These are phyloP conservation scores for Talaromyces albobiverticillius DNA, from an alignment of 2,329 filamentous ascomycete genomes.

Conservation along the genomic window DNA sequence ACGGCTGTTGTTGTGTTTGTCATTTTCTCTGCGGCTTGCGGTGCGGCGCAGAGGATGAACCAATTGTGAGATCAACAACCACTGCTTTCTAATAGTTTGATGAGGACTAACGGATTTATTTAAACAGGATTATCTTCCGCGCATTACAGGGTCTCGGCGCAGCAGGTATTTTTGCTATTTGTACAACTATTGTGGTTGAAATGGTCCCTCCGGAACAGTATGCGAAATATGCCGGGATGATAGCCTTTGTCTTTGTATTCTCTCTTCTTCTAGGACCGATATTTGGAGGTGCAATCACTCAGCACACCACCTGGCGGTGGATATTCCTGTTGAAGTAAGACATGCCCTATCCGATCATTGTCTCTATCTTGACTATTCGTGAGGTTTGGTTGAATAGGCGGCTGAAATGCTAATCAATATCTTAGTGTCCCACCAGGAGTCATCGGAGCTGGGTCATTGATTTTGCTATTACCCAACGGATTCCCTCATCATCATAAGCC, in stretches of 20 bases:
- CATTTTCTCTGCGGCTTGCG: slow-evolving; percentile 6
- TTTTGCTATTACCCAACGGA: neutral
- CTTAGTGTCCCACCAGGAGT: slow-evolving; percentile 3
- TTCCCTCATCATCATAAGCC: slow-evolving; percentile 1
- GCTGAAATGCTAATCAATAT: no score
- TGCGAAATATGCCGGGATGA: neutral
- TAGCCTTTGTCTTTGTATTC: slow-evolving; percentile 2
- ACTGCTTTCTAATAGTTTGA: neutral
- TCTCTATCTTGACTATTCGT: neutral
- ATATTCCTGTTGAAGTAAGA: slow-evolving; percentile 21
- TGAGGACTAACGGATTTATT: neutral
- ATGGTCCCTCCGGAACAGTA: slow-evolving; percentile 15
- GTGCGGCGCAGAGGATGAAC: slow-evolving; percentile 12
- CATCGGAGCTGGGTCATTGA: neutral
- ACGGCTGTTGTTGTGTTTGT: neutral
- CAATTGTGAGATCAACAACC: slow-evolving; percentile 14
- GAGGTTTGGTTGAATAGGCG: no score
- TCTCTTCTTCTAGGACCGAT: slow-evolving; percentile 18
- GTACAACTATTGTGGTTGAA: slow-evolving; percentile 13
- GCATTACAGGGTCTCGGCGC: slow-evolving; percentile 10
- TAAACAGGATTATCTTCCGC: slow-evolving; percentile 10
- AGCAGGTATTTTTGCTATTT: slow-evolving; percentile 13
- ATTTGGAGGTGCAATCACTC: slow-evolving; percentile 20
- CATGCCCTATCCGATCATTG: no score
- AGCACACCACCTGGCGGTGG: slow-evolving; percentile 22